These are phyloP conservation scores for Daldinia caldariorum DNA, from an alignment of 495 filamentous ascomycete species.

Conservation along the genomic window DNA sequence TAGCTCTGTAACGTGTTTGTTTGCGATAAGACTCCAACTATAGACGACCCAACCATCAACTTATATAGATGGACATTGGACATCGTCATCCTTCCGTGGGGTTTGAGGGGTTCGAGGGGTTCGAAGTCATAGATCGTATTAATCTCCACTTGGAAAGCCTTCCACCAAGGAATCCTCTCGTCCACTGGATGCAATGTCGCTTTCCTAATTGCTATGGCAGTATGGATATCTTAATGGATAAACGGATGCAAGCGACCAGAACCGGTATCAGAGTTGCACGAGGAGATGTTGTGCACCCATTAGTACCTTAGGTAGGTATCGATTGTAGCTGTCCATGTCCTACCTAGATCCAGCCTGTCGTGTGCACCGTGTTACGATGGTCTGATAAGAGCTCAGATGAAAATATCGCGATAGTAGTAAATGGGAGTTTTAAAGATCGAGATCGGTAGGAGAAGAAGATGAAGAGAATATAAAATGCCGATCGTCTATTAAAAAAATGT, in stretches of 20 bases:
- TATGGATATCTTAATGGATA: constrained; percentile 7
- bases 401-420: neutral
- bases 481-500: neutral
- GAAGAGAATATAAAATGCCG: neutral
- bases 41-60: constrained; percentile 21
- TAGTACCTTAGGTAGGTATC: too few relatives aligned
- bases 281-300: constrained; percentile 19
- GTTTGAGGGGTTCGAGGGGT: neutral
- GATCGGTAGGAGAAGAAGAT: neutral
- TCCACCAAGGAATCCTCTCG: constrained; percentile 28
- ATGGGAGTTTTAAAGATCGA: neutral
- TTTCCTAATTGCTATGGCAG: constrained; percentile 29
- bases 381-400: constrained; percentile 11
- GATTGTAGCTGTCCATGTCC: constrained; percentile 21
- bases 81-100: constrained; percentile 26
- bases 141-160: neutral
- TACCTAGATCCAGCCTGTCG: constrained; percentile 39
- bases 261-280: constrained; percentile 25
- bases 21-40: constrained; percentile 33
- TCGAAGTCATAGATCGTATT: neutral
- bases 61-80: constrained; percentile 11
- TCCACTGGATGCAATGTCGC: constrained; percentile 19
- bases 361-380: constrained; percentile 29
- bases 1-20: constrained; percentile 3
- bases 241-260: constrained; percentile 27